phyloP scores from a whole-genome alignment of 441 rosid genomes.

The Viola pubescens region DNA sequence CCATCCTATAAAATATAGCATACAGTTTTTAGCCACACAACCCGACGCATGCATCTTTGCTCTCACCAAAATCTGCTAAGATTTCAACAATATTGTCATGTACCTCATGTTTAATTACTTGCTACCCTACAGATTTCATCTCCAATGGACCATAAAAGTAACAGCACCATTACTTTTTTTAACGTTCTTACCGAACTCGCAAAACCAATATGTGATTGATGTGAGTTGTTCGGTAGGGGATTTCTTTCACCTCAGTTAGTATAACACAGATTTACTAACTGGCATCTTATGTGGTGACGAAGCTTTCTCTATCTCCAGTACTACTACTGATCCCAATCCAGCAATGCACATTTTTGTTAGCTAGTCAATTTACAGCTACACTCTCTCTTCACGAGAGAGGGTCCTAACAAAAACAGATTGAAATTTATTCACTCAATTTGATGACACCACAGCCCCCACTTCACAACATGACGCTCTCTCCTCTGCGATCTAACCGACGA shows the following conservation, averaged over 20 bases:
- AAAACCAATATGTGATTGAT: no score
- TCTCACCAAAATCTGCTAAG: slow-evolving; percentile 19
- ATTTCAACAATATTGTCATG: slow-evolving; percentile 16
- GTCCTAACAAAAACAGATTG: slow-evolving; percentile 7
- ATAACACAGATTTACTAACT: no score
- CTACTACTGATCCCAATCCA: no score
- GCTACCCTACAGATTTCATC: neutral
- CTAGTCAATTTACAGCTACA: slow-evolving; percentile 3
- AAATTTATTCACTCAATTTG: slow-evolving; percentile 18
- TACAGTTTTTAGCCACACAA: slow-evolving; percentile 27
- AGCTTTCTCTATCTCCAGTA: no score
- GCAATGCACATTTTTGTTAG: no score
- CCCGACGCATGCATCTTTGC: slow-evolving; percentile 18
- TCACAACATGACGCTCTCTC: slow-evolving; percentile 17
- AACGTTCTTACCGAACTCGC: no score
- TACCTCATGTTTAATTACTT: slow-evolving; percentile 13
- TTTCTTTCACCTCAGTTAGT: no score
- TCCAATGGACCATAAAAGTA: no score
- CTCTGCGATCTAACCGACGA: slow-evolving; percentile 17
- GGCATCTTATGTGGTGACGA: no score
- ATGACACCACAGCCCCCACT: slow-evolving; percentile 37
- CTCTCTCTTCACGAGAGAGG: neutral
- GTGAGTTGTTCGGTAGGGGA: no score
- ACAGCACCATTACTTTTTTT: no score
- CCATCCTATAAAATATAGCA: slow-evolving; percentile 19